Conservation (phyloP, 2,329 filamentous ascomycete genomes). For the Ascochyta viciae-villosae region DNA sequence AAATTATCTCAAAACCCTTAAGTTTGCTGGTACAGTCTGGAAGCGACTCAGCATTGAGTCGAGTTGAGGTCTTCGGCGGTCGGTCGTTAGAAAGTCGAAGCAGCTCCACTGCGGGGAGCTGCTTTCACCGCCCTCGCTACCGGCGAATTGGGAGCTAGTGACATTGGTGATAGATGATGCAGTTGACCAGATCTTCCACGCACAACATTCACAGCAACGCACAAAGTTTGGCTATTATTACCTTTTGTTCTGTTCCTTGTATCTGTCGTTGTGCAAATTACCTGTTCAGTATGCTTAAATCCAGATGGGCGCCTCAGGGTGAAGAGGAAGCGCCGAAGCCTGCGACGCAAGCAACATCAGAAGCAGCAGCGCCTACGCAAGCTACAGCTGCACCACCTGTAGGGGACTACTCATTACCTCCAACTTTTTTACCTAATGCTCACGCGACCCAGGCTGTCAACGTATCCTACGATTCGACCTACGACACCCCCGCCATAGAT, state of each 20-base stretch:
- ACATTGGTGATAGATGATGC: constrained; percentile 9
- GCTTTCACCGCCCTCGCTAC: constrained; percentile 13
- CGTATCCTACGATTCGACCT: constrained; percentile 38
- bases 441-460: not conserved
- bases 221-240: not conserved
- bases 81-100: not conserved
- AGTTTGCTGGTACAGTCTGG: no score
- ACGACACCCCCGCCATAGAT: constrained; percentile 45
- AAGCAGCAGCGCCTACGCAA: constrained; percentile 18
- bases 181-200: constrained; percentile 2
- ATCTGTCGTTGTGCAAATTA: not conserved
- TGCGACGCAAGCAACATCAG: constrained; percentile 6
- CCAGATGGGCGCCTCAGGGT: constrained; percentile 41
- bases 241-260: not conserved
- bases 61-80: not conserved
- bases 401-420: not conserved
- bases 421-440: not conserved
- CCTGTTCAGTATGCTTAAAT: constrained; percentile 37
- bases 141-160: constrained; percentile 2
- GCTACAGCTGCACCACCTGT: constrained; percentile 22
- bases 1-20: not conserved
- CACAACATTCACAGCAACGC: not conserved
- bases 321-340: constrained; percentile 19
- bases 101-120: constrained; percentile 14
- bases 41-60: no score